A percentile compares a stretch with the other conserved stretches of the same genome.
Conservation (phyloP, 208 protist genomes). For the Crithidia bombi region DNA sequence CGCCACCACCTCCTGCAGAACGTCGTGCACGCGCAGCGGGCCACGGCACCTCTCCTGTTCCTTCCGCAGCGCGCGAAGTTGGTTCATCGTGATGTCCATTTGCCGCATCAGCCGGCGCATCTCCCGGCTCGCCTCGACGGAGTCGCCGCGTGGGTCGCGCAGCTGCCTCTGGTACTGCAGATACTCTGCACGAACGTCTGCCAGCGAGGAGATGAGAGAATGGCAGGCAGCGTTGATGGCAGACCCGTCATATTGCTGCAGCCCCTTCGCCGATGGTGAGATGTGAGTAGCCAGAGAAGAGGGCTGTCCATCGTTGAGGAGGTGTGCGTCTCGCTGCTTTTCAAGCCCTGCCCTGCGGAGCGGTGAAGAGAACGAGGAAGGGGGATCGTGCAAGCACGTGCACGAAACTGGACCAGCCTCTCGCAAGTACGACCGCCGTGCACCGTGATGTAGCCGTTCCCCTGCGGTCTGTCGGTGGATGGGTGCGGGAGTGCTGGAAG, state of each 20-base stretch:
- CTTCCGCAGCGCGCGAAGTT: slow-evolving; percentile 61
- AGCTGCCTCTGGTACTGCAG: slow-evolving; percentile 45
- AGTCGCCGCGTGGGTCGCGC: slow-evolving; percentile 50
- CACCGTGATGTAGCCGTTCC: background rate
- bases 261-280: background rate
- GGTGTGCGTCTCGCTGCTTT: background rate
- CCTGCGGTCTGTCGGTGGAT: background rate
- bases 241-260: slow-evolving; percentile 25
- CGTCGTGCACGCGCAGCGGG: slow-evolving; percentile 56
- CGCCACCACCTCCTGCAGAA: slow-evolving; percentile 63
- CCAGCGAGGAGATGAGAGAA: slow-evolving; percentile 60
- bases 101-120: slow-evolving; percentile 66
- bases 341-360: too few relatives aligned
- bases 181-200: slow-evolving; percentile 55
- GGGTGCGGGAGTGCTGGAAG: background rate
- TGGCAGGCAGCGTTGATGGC: slow-evolving; percentile 52
- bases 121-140: slow-evolving; percentile 61
- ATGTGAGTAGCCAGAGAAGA: background rate
- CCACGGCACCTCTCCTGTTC: slow-evolving; percentile 52
- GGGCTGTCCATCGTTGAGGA: background rate
- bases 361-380: background rate
- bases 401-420: background rate
- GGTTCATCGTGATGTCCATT: slow-evolving; percentile 68
- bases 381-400: too few relatives aligned
- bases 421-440: background rate